Base-by-base conservation (phyloP, 2,329 filamentous ascomycete species). In the Sporothrix schenckii region DNA sequence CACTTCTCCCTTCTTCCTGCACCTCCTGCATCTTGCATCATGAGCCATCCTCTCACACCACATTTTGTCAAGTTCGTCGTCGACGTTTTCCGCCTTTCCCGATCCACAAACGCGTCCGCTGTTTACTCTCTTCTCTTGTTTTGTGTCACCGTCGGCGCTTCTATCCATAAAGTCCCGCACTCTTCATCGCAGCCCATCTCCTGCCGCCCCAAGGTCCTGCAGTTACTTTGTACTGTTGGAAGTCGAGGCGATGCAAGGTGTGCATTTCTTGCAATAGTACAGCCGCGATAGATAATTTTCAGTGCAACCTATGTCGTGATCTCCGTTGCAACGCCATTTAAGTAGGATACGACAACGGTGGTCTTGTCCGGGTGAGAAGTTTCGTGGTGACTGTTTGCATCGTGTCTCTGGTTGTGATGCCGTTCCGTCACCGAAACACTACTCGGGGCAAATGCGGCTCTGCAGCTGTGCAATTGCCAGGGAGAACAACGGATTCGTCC, bases 141-240 rank as follows among this genome's bases (percentile, higher is more conserved):
- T 30, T 30, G 61, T 65, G 61, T 65, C 61, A 65, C 44, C 61
- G 50, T 24, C 2, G 16, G 61, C 44, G 44, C 24, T 34, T 65
- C 44, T 50, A 10, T 34, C 24, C 24, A 7, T 3, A 30, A n/a
- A n/a, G 49, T 27, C 44, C 30, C 39, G 14, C 21, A n/a, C 3
- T n/a, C 34, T 13, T 9, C n/a, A 16, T 65, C 14, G 44, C 30
- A 7, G 34, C 30, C 41, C 13, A 11, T 21, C 34, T 44, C 24
- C 44, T 50, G 24, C 44, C 44, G 44, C 44, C 14, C 21, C 10
- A 63, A 65, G 44, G 44, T 30, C 44, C 44, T 50, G 21, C 61
- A 65, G 24, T 63, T 39, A 5, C 27, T 30, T 30, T 5, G 27
- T 30, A 30, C 27, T 3, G 27, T 30, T 30, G 27, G 27, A 30